Base-by-base conservation (phyloP, 106 monocot species). In the Apostasia ramifera region DNA sequence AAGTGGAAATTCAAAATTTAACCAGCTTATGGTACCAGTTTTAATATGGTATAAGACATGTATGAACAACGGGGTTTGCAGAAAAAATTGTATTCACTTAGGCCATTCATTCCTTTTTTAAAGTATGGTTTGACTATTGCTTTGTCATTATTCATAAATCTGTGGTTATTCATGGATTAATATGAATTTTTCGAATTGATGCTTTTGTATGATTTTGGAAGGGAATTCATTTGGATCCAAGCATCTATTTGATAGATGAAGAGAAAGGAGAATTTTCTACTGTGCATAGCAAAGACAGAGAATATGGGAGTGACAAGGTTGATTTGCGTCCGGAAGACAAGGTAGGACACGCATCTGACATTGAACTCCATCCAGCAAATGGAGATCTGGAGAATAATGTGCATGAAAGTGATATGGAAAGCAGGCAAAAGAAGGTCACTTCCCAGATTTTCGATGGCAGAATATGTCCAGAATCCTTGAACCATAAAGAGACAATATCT, bases 181-280 rank as follows among this genome's bases (percentile, higher is more conserved):
- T 26, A 26, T 26, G 26, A 0, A 26, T 26, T 26, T 26, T 26
- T 26, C 0, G 26, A 26, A 26, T 26, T 26, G 15, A 39, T 13
- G 3, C 7, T 64, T 15, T 40, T 73, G 48, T 59, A 51, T 88
- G 50, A 44, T 72, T 82, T 2, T 79, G 55, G 26, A 70, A 98
- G 98, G 98, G 98, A 58, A 92, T 98, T 71, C 98, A 98, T 81
- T 74, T 98, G 79, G 90, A 98, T 83, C 98, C 98, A 50, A 98
- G 98, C 67, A 98, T 98, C 40, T 98, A 98, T 82, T 70, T 98
- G 64, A 88, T 98, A 90, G 93, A 98, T 60, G 93, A 98, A 52
- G 98, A 93, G 63, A 93, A 85, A 42, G 79, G 78, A 57, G 79
- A 79, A 53, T 50, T 45, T 71, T 15, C 37, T 76, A 72, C 67